Evolutionary conservation across 1,284 basidiomycete genomes (phyloP).

Genomic region (Porodaedalea pini): DNA sequence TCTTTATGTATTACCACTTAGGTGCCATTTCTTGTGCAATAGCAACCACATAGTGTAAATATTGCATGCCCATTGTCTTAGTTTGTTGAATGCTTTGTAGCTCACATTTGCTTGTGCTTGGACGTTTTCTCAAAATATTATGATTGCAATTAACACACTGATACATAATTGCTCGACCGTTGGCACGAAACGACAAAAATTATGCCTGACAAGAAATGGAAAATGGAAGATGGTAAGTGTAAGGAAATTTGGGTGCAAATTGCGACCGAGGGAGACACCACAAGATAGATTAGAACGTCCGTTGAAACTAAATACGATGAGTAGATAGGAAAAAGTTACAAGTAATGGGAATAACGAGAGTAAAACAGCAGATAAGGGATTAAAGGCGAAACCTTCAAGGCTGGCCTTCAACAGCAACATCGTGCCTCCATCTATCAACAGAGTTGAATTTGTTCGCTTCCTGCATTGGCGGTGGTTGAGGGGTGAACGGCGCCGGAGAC

Average conservation of each 20-base stretch:
- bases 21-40: background rate
- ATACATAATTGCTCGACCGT: background rate
- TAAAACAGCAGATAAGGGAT: constrained; percentile 18
- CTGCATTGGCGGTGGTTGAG: constrained; percentile 46
- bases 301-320: background rate
- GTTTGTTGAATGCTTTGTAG: background rate
- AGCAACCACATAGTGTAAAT: constrained; percentile 1
- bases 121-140: background rate
- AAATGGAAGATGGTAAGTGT: too few species aligned
- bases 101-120: background rate
- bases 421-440: constrained; percentile 76
- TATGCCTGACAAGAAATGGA: background rate
- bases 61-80: background rate
- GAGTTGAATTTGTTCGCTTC: constrained; percentile 62
- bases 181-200: background rate
- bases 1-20: too few species aligned
- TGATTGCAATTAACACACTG: background rate
- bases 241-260: too few species aligned
- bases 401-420: constrained; percentile 67
- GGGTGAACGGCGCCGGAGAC: constrained; percentile 35
- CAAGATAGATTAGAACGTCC: background rate
- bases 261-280: background rate
- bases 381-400: constrained; percentile 22
- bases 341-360: background rate
- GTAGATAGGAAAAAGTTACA: background rate